Base-by-base conservation (phyloP, 805 yeast species). In the Yamadazyma laniorum region DNA sequence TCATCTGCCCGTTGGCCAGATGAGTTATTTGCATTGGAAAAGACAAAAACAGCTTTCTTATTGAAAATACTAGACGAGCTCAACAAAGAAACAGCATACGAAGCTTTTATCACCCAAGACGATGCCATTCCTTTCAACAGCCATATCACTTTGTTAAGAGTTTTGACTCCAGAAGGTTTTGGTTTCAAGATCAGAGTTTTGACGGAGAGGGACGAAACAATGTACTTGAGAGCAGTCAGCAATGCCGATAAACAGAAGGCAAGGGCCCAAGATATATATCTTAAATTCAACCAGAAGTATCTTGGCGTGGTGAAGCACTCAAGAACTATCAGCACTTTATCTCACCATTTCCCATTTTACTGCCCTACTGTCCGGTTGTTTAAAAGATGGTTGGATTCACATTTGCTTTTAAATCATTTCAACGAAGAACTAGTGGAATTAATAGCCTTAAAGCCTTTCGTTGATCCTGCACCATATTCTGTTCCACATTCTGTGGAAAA, bases 1-100 rank as follows among this genome's bases (percentile, higher is more conserved):
- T 70, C 85, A 3, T 86, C 96, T 2, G 73, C 77, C n/a, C 80
- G 80, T 58, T 93, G 99, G 99, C 99, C 99, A 2, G 95, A 86
- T 59, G 96, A 93, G 57, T 58, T 88, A 5, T 64, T 72, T 27
- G 89, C 96, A 2, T 64, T 89, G 38, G 98, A 93, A 58, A 82
- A 84, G 52, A 84, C 95, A 12, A 93, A 93, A 55, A 78, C 95
- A 22, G 98, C 98, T 6, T 87, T 93, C 49, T 65, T 91, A 50
- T 58, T 93, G 37, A 84, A 84, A 50, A 76, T 90, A 16, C 48
- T 59, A 43, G 76, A 73, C 26, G 46, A 58, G 5, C 45, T 72
- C 34, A 74, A 78, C 35, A 65, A 68, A 40, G 77, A 77, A 36
- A 70, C 80, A 9, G 63, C 62, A 13, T 85, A 84, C 55, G 67